These are phyloP conservation scores for Alternaria sp. DNA, from an alignment of 2,329 filamentous ascomycete species.

Conservation along the genomic window DNA sequence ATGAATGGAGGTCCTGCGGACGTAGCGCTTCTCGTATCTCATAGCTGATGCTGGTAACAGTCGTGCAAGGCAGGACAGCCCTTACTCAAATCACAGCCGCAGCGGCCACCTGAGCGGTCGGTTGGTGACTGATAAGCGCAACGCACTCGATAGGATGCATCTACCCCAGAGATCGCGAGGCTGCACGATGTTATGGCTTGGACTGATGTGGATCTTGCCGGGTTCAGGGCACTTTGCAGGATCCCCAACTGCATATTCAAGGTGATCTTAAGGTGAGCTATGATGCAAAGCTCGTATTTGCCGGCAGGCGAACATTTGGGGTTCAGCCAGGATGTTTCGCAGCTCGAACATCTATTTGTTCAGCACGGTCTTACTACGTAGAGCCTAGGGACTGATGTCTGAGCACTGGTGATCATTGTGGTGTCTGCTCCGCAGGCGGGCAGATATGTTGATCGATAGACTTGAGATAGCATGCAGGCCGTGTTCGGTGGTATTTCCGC, in stretches of 20 bases:
- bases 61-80: slow-evolving; percentile 1
- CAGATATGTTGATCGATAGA: not conserved
- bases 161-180: not conserved
- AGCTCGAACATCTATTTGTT: not conserved
- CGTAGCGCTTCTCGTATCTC: not conserved
- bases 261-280: not conserved
- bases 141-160: not conserved
- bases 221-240: not conserved
- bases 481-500: not conserved
- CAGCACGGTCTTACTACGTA: not conserved
- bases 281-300: not conserved
- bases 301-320: not conserved
- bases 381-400: not conserved
- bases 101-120: not conserved
- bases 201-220: not conserved
- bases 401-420: not conserved
- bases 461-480: not conserved
- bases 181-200: not conserved
- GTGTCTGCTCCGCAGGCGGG: not conserved
- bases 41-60: not conserved
- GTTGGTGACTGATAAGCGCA: slow-evolving; percentile 2
- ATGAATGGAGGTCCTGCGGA: not conserved
- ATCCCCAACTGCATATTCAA: not conserved
- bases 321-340: not conserved
- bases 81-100: not conserved